Base-by-base conservation (phyloP, 1,284 basidiomycete genomes). In the Meripilus lineatus region DNA sequence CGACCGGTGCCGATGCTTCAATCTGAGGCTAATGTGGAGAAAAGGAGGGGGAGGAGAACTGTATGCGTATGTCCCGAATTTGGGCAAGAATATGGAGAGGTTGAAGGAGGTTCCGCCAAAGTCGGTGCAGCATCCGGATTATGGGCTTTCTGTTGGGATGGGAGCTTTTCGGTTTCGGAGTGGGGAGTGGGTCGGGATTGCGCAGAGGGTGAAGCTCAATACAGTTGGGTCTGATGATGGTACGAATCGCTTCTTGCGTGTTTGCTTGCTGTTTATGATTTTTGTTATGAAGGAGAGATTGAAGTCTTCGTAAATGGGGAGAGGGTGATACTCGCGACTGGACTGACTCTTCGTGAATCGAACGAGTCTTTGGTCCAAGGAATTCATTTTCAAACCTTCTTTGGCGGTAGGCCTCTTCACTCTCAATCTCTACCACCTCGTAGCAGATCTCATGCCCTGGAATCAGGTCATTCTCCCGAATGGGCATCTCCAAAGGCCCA, bases 361-460 rank as follows among this genome's bases (percentile, higher is more conserved):
- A 54, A 63, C 1, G 62, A 63, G 2, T 67, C 69, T 2, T 64
- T 58, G 35, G 70, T 83, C 34, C 74, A 74, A 40, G 81, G 81
- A 3, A 68, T 79, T 56, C 80, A 83, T 56, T 78, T 83, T 42
- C 76, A 86, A 62, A 87, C 83, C 2, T 89, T 88, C 67, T 89
- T 88, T 48, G 84, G 82, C 46, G 81, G 81, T 79, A 47, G 32
- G 67, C 57, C 17, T 13, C 24, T 8, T 38, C 20, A n/a, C 14
- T 32, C 40, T 46, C 24, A 44, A 17, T 24, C 28, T 15, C 4
- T 43, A 14, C 13, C 22, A 15, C 20, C 44, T 11, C 18, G 15
- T 11, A 18, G 20, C 23, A 15, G 6, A 35, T 30, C 41, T 17
- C n/a, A n/a, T n/a, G 7, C n/a, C 50, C 21, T 26, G 18, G 21